Evolutionary conservation across 73 alveolate genomes (phyloP), one percentile per base, ranked within the genome.

Genomic region (Breviolum minutum): DNA sequence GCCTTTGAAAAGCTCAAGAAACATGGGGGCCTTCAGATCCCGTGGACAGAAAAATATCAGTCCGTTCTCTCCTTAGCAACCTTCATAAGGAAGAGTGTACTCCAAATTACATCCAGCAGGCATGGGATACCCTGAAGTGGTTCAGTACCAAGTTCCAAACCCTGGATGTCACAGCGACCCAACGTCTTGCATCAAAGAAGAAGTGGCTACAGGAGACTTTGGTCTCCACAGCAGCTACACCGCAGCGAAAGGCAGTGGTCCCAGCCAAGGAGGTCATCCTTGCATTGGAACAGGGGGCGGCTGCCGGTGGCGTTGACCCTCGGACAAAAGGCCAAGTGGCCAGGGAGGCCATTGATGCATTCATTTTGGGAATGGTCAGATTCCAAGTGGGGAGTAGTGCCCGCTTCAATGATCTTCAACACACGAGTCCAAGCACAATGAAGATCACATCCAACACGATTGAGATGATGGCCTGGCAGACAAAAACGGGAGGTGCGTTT

Each of bases 321-420:
- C 17, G 11, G 74, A 66, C 17, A 66, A 32, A 22, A 7, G 82
- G 82, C 73, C 73, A 64, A 32, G 40, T 12, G 82, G 82, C 82
- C 30, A 26, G 48, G 11, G 40, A 22, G 32, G 17, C 30, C 10
- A 77, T 32, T 22, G 87, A 77, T 11, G 70, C 90, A n/a, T 62
- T 6, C 94, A 27, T 13, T 22, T 17, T n/a, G n/a, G n/a, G n/a
- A n/a, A n/a, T n/a, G n/a, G n/a, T n/a, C 76, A 29, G 87, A 63
- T 69, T 69, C 68, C 87, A 70, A 20, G 1, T 87, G 0, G 95
- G 70, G 22, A 7, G 66, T 69, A 87, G 95, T 66, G 95, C 95
- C 16, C 83, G 95, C 0, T 87, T 89, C 87, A 71, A 62, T 54
- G 96, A 89, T 87, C 74, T 68, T 10, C 87, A 89, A 64, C 95